These are phyloP conservation scores for Boletus tomentosulus DNA, from an alignment of 768 basidiomycete species.

Conservation along the genomic window DNA sequence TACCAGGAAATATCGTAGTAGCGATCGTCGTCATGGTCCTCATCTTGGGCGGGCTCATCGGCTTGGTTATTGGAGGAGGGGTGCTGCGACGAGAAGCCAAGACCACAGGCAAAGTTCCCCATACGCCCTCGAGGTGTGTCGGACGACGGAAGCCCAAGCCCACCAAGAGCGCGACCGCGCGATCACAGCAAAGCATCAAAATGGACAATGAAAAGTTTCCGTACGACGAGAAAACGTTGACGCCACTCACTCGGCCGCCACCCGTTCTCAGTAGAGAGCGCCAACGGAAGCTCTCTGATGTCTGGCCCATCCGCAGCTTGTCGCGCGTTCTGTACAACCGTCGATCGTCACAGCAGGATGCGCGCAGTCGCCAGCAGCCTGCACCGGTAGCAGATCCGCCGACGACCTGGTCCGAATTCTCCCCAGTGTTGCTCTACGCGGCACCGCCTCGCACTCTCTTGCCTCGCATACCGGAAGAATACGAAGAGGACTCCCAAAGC, in stretches of 20 bases:
- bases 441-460: constrained; percentile 18
- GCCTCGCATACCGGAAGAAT: constrained; percentile 29
- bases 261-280: constrained; percentile 10
- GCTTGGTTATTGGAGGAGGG: constrained; percentile 26
- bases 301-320: constrained; percentile 22
- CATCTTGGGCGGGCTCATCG: constrained; percentile 25
- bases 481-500: constrained; percentile 22
- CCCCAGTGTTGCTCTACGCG: constrained; percentile 17
- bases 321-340: constrained; percentile 10
- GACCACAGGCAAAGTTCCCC: not conserved
- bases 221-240: constrained; percentile 12
- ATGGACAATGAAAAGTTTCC: constrained; percentile 2
- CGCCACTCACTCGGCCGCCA: constrained; percentile 12
- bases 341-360: constrained; percentile 3
- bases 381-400: constrained; percentile 3
- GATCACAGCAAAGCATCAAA: constrained; percentile 1
- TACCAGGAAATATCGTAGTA: constrained; percentile 20
- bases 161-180: not conserved
- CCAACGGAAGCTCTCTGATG: constrained; percentile 11
- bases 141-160: constrained; percentile 6
- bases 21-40: constrained; percentile 22
- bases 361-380: not conserved
- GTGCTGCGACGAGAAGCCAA: constrained; percentile 20
- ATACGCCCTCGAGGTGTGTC: not conserved
- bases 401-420: constrained; percentile 32